These are phyloP conservation scores for Talaromyces marneffei DNA, from an alignment of 2,329 filamentous ascomycete genomes.

Conservation along the genomic window DNA sequence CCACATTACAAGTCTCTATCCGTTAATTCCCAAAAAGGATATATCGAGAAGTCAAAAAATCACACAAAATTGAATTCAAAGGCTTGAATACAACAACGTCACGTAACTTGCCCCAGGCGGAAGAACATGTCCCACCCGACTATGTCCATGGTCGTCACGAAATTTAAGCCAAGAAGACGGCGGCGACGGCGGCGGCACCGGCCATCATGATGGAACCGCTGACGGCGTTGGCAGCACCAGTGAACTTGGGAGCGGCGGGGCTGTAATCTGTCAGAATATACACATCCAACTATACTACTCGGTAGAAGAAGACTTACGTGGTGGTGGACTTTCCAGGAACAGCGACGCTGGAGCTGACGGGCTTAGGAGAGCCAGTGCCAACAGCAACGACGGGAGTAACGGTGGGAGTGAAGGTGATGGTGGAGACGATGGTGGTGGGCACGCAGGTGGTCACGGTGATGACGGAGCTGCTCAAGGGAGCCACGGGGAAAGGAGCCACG, in stretches of 20 bases:
- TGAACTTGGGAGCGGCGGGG: slow-evolving; percentile 22
- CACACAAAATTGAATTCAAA: not conserved
- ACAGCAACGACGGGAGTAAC: not conserved
- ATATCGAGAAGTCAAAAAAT: slow-evolving; percentile 3
- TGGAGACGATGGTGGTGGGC: slow-evolving; percentile 28
- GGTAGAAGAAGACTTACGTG: not conserved
- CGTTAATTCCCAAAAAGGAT: not conserved
- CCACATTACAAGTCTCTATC: slow-evolving; percentile 7
- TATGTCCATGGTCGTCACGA: slow-evolving; percentile 5
- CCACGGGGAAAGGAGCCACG: slow-evolving; percentile 9
- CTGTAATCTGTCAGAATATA: slow-evolving; percentile 9
- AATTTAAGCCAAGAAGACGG: slow-evolving; percentile 31
- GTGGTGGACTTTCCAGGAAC: slow-evolving; percentile 16
- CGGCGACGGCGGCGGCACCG: slow-evolving; percentile 27
- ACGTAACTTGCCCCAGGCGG: not conserved
- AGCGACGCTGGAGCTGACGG: slow-evolving; percentile 18
- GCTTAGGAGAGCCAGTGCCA: slow-evolving; percentile 17
- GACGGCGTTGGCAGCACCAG: slow-evolving; percentile 27
- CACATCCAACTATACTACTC: not conserved
- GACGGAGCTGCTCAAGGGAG: slow-evolving; percentile 19
- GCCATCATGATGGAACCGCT: slow-evolving; percentile 26
- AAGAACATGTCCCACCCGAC: not conserved
- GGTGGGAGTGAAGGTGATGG: slow-evolving; percentile 21
- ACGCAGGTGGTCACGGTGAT: slow-evolving; percentile 29
- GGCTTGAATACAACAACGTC: not conserved